Base-by-base conservation (phyloP, 169 alveolate genomes). In the Babesia gibsoni region DNA sequence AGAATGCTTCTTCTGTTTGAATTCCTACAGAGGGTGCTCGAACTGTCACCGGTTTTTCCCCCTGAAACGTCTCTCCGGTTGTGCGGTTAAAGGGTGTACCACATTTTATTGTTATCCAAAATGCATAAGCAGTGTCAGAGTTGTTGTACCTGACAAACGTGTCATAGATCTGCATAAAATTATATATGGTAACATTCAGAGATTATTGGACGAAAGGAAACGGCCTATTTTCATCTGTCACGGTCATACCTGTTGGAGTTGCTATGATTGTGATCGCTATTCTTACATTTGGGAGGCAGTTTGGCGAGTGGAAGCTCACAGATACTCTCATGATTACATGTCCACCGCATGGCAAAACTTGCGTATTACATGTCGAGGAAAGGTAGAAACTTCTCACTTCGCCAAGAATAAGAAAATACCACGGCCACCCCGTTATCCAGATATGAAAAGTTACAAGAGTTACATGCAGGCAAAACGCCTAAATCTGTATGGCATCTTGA, bases 181-280 rank as follows among this genome's bases (percentile, higher is more conserved):
- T 22, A 32, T 77, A 18, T 77, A 63, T 32, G 86, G 86, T 6
- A 35, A 77, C 43, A 29, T 67, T 14, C 43, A 54, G 6, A 29
- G 52, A 32, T 43, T 77, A 33, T 25, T 67, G 54, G 86, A 77
- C 36, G 35, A 23, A 0, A 67, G 46, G 29, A 65, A 37, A 20
- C 65, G 75, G 0, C 86, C 86, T 9, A 50, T 63, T 25, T 68
- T 69, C 53, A 79, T 79, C 9, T 79, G 88, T 29, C 88, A 79
- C 57, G 22, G 65, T 16, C 88, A 79, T 58, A 61, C 83, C 39
- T 79, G 88, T 36, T 79, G 83, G 82, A 79, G 88, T 32, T 79
- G 88, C 41, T 79, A 79, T 36, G 88, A 79, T 49, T 79, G 83
- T 39, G 83, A 79, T 56, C 67, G 83, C 7, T 79, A 79, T 41